These are phyloP conservation scores for Rhododendron ferrugineum DNA, from an alignment of 148 eudicot species.

Conservation along the genomic window DNA sequence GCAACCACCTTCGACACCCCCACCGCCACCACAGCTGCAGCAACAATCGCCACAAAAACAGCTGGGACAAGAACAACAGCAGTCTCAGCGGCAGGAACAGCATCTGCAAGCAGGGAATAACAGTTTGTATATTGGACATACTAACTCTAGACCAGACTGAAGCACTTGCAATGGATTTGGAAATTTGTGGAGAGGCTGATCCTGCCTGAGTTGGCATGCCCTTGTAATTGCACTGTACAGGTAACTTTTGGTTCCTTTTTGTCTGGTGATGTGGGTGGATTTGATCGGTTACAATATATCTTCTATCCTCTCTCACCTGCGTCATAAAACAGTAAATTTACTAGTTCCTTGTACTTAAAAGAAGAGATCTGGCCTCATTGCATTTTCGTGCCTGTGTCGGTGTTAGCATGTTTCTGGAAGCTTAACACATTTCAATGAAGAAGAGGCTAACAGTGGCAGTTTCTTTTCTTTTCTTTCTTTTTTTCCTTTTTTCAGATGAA, in stretches of 20 bases:
- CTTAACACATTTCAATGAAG: not conserved
- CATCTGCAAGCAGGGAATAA: constrained; percentile 42
- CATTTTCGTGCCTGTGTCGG: not conserved
- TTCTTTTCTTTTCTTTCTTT: not conserved
- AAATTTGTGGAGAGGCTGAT: constrained; percentile 27
- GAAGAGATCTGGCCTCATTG: not conserved
- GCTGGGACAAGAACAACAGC: constrained; percentile 27
- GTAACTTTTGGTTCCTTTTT: constrained; percentile 25
- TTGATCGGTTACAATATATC: not conserved
- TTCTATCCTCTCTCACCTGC: not conserved
- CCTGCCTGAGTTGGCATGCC: constrained; percentile 30
- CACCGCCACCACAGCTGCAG: constrained; percentile 30
- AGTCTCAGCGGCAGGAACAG: constrained; percentile 21
- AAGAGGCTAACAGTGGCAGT: constrained; percentile 9
- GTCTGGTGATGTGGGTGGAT: not conserved
- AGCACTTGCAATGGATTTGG: constrained; percentile 11
- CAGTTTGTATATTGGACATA: constrained; percentile 29
- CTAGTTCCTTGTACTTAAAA: not conserved
- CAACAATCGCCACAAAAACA: constrained; percentile 10
- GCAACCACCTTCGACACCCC: constrained; percentile 27
- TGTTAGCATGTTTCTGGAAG: not conserved
- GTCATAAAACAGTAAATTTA: not conserved
- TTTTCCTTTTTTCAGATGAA: constrained; percentile 21
- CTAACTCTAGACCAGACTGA: constrained; percentile 49
- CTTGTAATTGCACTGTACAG: constrained; percentile 55